Evolutionary conservation across 2,329 filamentous ascomycete genomes (phyloP).

Genomic region (Talaromyces sp.): DNA sequence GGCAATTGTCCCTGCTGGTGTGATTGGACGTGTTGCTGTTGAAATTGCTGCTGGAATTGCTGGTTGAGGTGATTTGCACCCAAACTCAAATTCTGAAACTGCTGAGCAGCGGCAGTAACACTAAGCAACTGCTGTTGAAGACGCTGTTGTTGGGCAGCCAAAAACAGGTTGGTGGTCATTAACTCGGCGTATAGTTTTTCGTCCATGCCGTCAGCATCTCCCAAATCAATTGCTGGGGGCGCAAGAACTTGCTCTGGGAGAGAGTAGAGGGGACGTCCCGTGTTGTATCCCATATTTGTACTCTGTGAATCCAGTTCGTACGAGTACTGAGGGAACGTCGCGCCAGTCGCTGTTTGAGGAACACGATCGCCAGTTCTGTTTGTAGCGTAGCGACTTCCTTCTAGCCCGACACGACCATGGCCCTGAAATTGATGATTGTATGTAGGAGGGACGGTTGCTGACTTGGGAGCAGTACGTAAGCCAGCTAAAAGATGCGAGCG

Average conservation of each 20-base stretch:
- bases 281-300: constrained; percentile 24
- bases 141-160: constrained; percentile 90
- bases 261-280: constrained; percentile 57
- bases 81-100: constrained; percentile 72
- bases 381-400: constrained; percentile 44
- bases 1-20: constrained; percentile 50
- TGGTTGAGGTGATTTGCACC: constrained; percentile 37
- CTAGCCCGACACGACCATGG: constrained; percentile 45
- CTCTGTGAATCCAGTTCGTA: constrained; percentile 28
- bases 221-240: constrained; percentile 72
- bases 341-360: constrained; percentile 56
- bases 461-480: constrained; percentile 89
- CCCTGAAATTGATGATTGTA: constrained; percentile 52
- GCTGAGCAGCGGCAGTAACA: constrained; percentile 76
- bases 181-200: constrained; percentile 82
- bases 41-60: constrained; percentile 45
- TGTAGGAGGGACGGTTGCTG: constrained; percentile 62
- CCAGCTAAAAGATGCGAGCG: constrained; percentile 91
- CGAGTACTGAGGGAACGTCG: constrained; percentile 47
- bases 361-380: constrained; percentile 43
- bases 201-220: constrained; percentile 69
- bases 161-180: constrained; percentile 82
- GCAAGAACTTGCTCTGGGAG: constrained; percentile 66
- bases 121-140: constrained; percentile 87
- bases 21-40: constrained; percentile 46